Evolutionary conservation across 306 rosid genomes (phyloP), one percentile per base, ranked within the genome.

Genomic region (Crataegus laevigata): DNA sequence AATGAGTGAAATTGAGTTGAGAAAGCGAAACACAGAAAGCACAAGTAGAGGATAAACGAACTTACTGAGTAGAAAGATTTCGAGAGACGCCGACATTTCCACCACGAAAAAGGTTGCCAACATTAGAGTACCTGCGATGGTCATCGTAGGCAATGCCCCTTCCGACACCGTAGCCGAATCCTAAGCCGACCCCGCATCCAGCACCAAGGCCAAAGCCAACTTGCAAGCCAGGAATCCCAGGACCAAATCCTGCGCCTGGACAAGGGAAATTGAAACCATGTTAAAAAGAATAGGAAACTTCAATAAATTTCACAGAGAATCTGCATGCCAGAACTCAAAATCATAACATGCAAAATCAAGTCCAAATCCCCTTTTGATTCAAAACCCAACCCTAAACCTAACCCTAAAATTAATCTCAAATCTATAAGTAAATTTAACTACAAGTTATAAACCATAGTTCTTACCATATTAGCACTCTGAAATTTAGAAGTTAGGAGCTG

Each of bases 181-280:
- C 97, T 60, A 94, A 34, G 32, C 98, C 98, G 82, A 91, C 82
- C 60, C 98, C 97, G 66, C 97, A 94, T 51, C 97, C 97, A 76
- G 88, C 96, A 77, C 98, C 97, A 32, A 94, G 60, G 57, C 98
- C 97, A 59, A 88, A 60, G 66, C 93, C 4, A 91, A 80, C 32
- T 79, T 91, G 94, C 26, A 94, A 55, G 43, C 97, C 97, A 26
- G 96, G 97, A 80, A 90, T 94, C 80, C 97, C 96, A 36, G 97
- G 94, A 68, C 97, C 98, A 61, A 91, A 13, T 58, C 98, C 98
- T 71, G 81, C 89, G 69, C 98, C 98, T 93, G 81, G 42, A 81
- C 74, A n/a, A n/a, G n/a, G n/a, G n/a, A n/a, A n/a, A n/a, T n/a
- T n/a, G n/a, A n/a, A n/a, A n/a, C n/a, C n/a, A n/a, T n/a, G n/a